Evolutionary conservation across 179 eudicot species (phyloP), one percentile per base, ranked within the genome.

Genomic region (Silene vulgaris): DNA sequence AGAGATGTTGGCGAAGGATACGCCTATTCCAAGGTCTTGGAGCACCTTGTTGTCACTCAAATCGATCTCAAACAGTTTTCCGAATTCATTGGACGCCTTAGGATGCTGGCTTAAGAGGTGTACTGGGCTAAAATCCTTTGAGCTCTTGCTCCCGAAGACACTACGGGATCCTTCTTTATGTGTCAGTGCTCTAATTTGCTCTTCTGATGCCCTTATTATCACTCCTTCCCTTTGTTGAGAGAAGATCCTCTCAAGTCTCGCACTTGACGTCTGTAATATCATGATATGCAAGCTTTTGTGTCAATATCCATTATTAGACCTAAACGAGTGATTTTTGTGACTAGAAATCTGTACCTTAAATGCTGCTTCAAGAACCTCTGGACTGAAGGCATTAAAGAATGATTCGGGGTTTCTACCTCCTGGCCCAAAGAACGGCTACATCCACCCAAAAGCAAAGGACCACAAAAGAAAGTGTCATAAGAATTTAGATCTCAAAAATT

Each of bases 381-480:
- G 13, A 85, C 89, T 88, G 75, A 92, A 88, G 40, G 85, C 88
- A 40, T 26, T 85, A 85, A 75, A 85, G 70, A 77, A 88, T 0
- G 97, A 87, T 54, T 89, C 89, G 8, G 92, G 89, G 40, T 89
- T 74, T 50, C 78, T 72, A 7, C 89, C 96, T 82, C 94, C 97
- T 19, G 84, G 81, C 3, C 90, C 89, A 30, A 85, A 86, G 71
- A 91, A 92, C 1, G 80, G 6, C 97, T 90, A 37, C 5, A 71
- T 70, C 32, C 63, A 29, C 32, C 32, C 32, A 29, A 1, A 26
- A 64, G 23, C 0, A 19, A 16, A 5, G 13, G 5, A 1, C 3
- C 57, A 52, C 14, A 52, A 11, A 52, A 29, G 32, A 29, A 29
- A 29, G 3, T 1, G 32, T 29, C 32, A 29, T 29, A 29, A 29